Conservation (phyloP, 1,139 yeast genomes). For the Candida tunisiensis region DNA sequence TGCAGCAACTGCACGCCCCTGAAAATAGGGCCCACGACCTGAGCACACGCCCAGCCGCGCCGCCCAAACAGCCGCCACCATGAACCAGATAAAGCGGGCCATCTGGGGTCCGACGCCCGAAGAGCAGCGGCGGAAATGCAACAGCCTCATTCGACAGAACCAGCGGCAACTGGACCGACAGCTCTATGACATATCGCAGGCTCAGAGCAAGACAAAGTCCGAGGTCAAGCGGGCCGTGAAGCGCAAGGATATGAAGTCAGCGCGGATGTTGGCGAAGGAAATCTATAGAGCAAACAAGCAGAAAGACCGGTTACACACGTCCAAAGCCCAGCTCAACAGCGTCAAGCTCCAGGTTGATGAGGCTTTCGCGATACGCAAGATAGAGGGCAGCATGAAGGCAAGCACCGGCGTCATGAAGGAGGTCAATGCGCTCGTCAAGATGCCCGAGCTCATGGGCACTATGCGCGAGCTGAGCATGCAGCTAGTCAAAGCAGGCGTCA, state of each 20-base stretch:
- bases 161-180: constrained; percentile 74
- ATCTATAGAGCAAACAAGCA: constrained; percentile 61
- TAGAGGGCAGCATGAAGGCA: constrained; percentile 67
- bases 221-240: constrained; percentile 65
- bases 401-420: constrained; percentile 80
- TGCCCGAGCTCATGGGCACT: constrained; percentile 71
- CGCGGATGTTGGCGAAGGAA: constrained; percentile 70
- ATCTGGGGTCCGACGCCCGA: constrained; percentile 95
- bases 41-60: too few species aligned
- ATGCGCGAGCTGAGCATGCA: constrained; percentile 83
- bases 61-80: too few species aligned
- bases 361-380: constrained; percentile 71
- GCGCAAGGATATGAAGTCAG: constrained; percentile 59
- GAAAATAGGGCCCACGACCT: too few species aligned
- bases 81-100: constrained; percentile 52
- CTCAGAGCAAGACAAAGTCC: constrained; percentile 46
- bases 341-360: constrained; percentile 83
- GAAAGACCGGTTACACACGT: constrained; percentile 52
- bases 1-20: too few species aligned
- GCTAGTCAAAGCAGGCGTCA: constrained; percentile 72
- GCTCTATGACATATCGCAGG: constrained; percentile 36
- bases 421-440: constrained; percentile 56
- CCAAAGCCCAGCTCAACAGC: constrained; percentile 75
- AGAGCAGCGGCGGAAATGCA: constrained; percentile 84
- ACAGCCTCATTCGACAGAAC: constrained; percentile 66